A percentile compares a stretch with the other conserved stretches of the same genome.
These are phyloP conservation scores for Trichophyton equinum DNA, from an alignment of 2,329 filamentous ascomycete genomes.

Conservation along the genomic window DNA sequence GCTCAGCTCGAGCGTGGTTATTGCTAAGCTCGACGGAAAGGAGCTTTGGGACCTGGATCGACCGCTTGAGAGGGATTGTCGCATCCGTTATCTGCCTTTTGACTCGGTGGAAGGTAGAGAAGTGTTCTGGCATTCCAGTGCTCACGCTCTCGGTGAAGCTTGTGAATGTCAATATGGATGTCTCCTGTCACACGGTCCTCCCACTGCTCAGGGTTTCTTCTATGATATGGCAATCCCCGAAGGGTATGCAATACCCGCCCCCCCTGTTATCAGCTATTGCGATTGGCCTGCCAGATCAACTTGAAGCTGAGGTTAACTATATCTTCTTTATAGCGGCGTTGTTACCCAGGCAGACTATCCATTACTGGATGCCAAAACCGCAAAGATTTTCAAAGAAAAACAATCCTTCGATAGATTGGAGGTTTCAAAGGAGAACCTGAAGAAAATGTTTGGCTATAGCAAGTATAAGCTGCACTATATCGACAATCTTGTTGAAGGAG, in stretches of 20 bases:
- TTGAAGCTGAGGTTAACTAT: neutral
- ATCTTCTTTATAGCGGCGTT: constrained; percentile 34
- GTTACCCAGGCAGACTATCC: constrained; percentile 72
- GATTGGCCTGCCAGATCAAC: neutral
- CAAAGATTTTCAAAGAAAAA: constrained; percentile 87
- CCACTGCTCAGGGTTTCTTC: constrained; percentile 85
- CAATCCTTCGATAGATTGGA: constrained; percentile 85
- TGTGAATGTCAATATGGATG: constrained; percentile 84
- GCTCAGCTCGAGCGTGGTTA: constrained; percentile 70
- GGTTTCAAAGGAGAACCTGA: constrained; percentile 77
- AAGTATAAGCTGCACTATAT: constrained; percentile 99
- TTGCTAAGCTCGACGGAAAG: constrained; percentile 67
- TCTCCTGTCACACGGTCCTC: constrained; percentile 85
- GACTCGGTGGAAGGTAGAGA: constrained; percentile 65
- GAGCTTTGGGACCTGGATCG: constrained; percentile 87
- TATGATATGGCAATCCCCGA: constrained; percentile 86
- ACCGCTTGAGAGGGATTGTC: constrained; percentile 77
- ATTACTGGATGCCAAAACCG: constrained; percentile 66
- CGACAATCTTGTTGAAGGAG: constrained; percentile 82
- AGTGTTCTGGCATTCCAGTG: constrained; percentile 96
- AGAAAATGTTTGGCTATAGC: constrained; percentile 96
- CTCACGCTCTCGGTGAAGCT: constrained; percentile 91
- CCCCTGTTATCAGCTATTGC: too few species aligned
- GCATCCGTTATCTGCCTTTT: constrained; percentile 74
- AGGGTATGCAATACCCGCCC: constrained; percentile 29